Evolutionary conservation across 176 grass and related monocot species (phyloP), one percentile per base, ranked within the genome.

Genomic region (Dactylis glomerata): DNA sequence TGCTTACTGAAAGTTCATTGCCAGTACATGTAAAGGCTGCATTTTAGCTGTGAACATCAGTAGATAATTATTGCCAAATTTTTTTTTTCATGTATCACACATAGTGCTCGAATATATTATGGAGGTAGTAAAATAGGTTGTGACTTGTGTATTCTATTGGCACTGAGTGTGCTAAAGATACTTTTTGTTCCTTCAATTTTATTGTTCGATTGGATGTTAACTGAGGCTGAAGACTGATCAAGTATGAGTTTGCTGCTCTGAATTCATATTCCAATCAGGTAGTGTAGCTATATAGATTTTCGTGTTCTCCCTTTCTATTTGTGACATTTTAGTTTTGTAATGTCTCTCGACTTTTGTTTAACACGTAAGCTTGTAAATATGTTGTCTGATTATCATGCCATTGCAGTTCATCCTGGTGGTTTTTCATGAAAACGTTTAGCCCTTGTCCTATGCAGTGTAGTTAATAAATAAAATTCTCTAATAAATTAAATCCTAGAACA

Each of bases 121-220:
- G 8, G 78, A 47, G 5, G 54, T 55, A 83, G 44, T 41, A 10
- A 73, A 45, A 78, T 57, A 73, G 52, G 23, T 64, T 47, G 34
- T 74, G 65, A 54, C 33, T 50, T 83, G 55, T 84, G 41, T 61
- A 86, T 77, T 23, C 55, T 78, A 64, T 82, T 82, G 26, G 26
- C 34, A 71, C 7, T 66, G 37, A n/a, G 24, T 50, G 23, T 69
- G 68, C 57, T 38, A 40, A n/a, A 68, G 8, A 67, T 42, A 57
- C 7, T 26, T 61, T 68, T 30, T 85, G 32, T 50, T 81, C 61
- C 10, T 40, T 76, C 13, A 7, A 58, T 9, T 33, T 67, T 59
- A 69, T 4, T 19, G 15, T 79, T 12, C 59, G 72, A 31, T 58
- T 28, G n/a, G 27, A n/a, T 32, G 24, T 72, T 20, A 30, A 63